Conservation (phyloP, 345 rosid genomes). For the Rhizophora apiculata region DNA sequence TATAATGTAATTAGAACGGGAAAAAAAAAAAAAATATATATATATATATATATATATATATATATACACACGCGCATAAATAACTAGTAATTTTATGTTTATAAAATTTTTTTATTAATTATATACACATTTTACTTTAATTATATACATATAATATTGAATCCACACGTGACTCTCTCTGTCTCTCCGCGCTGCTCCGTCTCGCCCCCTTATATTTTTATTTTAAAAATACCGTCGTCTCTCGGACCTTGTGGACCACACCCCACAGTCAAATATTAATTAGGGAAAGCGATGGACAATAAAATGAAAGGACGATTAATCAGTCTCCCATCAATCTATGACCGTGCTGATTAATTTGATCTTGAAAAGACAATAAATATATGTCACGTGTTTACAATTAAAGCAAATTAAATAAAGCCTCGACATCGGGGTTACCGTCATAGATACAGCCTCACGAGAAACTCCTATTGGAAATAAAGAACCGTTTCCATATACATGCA, state of each 20-base stretch:
- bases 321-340: background rate
- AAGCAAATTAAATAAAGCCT: background rate
- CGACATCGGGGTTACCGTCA: background rate
- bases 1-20: too few relatives aligned
- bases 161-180: too few relatives aligned
- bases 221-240: background rate
- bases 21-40: too few relatives aligned
- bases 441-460: too few relatives aligned
- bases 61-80: too few relatives aligned
- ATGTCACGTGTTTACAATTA: background rate
- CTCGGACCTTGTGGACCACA: background rate
- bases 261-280: background rate
- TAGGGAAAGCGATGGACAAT: background rate
- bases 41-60: too few relatives aligned
- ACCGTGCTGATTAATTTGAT: background rate
- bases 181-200: too few relatives aligned
- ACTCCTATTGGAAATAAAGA: background rate
- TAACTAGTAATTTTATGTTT: too few relatives aligned
- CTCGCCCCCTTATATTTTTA: too few relatives aligned
- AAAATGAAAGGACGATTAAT: background rate
- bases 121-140: too few relatives aligned
- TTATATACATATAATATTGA: too few relatives aligned
- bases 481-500: constrained; percentile 8
- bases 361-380: background rate
- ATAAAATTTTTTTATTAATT: too few relatives aligned